Percentiles rank a stretch among this genome's conserved stretches.
Conservation (phyloP, 2,329 filamentous ascomycete genomes). For the Didymella segeticola region DNA sequence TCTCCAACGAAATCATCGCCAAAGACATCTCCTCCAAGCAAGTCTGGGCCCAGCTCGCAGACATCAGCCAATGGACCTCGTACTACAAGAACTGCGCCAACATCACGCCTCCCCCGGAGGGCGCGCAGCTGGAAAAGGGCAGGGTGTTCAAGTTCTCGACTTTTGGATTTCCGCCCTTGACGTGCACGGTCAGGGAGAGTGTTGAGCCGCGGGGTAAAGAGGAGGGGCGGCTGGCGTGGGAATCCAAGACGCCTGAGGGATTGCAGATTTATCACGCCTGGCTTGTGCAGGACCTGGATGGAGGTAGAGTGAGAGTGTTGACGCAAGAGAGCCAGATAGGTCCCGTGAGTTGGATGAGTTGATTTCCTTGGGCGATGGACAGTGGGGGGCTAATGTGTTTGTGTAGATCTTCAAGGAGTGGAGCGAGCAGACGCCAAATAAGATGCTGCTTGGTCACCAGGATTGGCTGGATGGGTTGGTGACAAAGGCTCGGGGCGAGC, state of each 20-base stretch:
- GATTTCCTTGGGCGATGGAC: not conserved
- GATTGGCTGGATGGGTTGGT: conserved; percentile 49
- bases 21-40: conserved; percentile 32
- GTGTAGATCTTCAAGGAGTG: conserved; percentile 30
- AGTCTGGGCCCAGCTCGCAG: conserved; percentile 42
- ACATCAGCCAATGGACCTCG: conserved; percentile 43
- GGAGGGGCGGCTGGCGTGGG: conserved; percentile 28
- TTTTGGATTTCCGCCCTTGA: conserved; percentile 44
- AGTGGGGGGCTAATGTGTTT: not conserved
- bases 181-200: conserved; percentile 30
- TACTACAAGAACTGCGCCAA: conserved; percentile 46
- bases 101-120: conserved; percentile 37
- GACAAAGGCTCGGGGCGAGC: conserved; percentile 28
- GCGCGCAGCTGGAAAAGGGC: conserved; percentile 32
- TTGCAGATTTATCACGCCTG: conserved; percentile 48
- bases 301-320: conserved; percentile 41
- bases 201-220: conserved; percentile 25
- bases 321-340: conserved; percentile 49
- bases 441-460: conserved; percentile 48
- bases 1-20: conserved; percentile 45
- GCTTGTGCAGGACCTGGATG: conserved; percentile 43
- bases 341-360: not conserved
- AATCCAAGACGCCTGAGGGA: conserved; percentile 28
- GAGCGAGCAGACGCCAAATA: conserved; percentile 40
- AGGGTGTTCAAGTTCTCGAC: conserved; percentile 45